A percentile compares a stretch with the other conserved stretches of the same genome.
phyloP scores from a whole-genome alignment of 1,139 yeast genomes.

The Pichia sp. region DNA sequence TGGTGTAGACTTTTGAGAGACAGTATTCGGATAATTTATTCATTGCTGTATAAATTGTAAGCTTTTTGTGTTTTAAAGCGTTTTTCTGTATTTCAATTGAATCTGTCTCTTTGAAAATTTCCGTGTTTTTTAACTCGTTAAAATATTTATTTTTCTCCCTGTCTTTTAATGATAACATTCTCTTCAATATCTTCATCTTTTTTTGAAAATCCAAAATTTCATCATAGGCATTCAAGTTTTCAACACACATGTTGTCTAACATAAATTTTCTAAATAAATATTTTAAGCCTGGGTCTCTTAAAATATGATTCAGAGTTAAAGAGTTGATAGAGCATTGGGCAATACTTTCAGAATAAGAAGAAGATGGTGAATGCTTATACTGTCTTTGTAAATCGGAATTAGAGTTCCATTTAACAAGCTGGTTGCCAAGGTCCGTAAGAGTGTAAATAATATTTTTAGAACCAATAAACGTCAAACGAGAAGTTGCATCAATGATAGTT shows the following conservation, averaged over 20 bases:
- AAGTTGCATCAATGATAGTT: slow-evolving; percentile 10
- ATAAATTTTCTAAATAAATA: slow-evolving; percentile 66
- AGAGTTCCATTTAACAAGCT: slow-evolving; percentile 19
- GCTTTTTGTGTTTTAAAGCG: slow-evolving; percentile 17
- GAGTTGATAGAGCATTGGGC: not conserved
- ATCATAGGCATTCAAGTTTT: slow-evolving; percentile 69
- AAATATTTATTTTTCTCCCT: slow-evolving; percentile 17
- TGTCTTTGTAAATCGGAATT: not conserved
- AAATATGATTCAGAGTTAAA: slow-evolving; percentile 41
- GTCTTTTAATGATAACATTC: slow-evolving; percentile 27
- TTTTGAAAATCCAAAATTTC: slow-evolving; percentile 49
- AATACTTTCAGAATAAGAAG: not conserved
- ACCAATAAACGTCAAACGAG: slow-evolving; percentile 11
- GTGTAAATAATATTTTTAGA: slow-evolving; percentile 24
- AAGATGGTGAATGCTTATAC: not conserved
- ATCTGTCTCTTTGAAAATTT: slow-evolving; percentile 5
- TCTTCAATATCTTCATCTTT: slow-evolving; percentile 37
- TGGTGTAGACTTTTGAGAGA: slow-evolving; percentile 55
- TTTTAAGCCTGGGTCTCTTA: slow-evolving; percentile 78
- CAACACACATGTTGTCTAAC: slow-evolving; percentile 64
- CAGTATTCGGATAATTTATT: slow-evolving; percentile 48
- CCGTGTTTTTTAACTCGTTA: slow-evolving; percentile 5
- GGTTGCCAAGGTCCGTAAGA: slow-evolving; percentile 23
- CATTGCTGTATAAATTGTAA: slow-evolving; percentile 36
- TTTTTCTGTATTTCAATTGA: slow-evolving; percentile 5